Conservation (phyloP, 176 grass and related monocot genomes). For the Zea luxurians region DNA sequence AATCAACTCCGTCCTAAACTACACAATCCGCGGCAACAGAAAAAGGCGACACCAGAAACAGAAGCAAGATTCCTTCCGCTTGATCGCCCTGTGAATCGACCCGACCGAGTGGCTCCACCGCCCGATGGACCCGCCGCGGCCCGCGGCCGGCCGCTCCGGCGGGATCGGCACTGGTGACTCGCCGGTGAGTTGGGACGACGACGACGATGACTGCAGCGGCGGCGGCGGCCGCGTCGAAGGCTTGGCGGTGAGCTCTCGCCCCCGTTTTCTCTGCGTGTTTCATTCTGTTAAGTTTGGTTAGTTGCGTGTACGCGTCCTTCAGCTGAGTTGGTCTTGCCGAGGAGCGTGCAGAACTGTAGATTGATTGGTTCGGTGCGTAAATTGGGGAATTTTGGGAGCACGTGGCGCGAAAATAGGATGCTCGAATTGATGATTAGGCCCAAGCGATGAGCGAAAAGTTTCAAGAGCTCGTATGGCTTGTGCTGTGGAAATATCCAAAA, state of each 20-base stretch:
- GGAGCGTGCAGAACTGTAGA: not conserved
- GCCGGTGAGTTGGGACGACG: conserved; percentile 40
- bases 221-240: conserved; percentile 16
- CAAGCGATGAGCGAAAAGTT: conserved; percentile 12
- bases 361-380: conserved; percentile 1
- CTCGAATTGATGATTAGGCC: conserved; percentile 3
- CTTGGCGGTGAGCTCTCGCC: conserved; percentile 35
- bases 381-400: not conserved
- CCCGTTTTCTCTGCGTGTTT: not conserved
- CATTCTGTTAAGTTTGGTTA: conserved; percentile 15
- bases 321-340: not conserved
- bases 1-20: not conserved
- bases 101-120: not conserved
- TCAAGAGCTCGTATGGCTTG: not conserved
- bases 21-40: not conserved
- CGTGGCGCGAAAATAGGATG: not conserved
- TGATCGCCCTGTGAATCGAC: conserved; percentile 16
- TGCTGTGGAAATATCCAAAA: not conserved
- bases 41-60: not conserved
- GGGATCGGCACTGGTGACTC: not conserved
- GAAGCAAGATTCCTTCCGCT: not conserved
- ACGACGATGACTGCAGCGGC: not conserved
- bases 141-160: not conserved
- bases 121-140: conserved; percentile 19
- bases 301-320: conserved; percentile 41